These are phyloP conservation scores for Mortierella sp. DNA, from an alignment of 371 early-diverging fungal species.

Conservation along the genomic window DNA sequence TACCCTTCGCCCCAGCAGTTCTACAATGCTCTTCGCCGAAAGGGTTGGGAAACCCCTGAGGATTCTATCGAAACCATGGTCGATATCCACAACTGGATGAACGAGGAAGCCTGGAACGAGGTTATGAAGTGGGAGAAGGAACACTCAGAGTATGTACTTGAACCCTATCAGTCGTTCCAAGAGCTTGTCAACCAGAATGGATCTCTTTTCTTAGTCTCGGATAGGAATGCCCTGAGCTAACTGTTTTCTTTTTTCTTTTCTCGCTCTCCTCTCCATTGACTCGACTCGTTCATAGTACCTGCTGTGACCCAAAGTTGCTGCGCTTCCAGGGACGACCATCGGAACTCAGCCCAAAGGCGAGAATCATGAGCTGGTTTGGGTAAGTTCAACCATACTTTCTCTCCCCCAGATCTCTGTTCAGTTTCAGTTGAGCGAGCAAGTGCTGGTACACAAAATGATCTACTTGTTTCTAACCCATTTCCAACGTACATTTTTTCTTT, in stretches of 20 bases:
- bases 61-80: conserved; percentile 93
- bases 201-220: conserved; percentile 7
- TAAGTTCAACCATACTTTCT: conserved; percentile 51
- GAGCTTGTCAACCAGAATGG: too few relatives aligned
- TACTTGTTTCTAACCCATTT: background rate
- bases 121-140: conserved; percentile 93
- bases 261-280: background rate
- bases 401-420: conserved; percentile 10
- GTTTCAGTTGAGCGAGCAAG: background rate
- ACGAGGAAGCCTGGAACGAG: conserved; percentile 95
- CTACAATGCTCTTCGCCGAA: conserved; percentile 94
- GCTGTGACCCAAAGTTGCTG: conserved; percentile 73
- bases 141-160: conserved; percentile 68
- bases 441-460: background rate
- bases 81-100: conserved; percentile 96
- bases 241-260: background rate
- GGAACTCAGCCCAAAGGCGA: conserved; percentile 83
- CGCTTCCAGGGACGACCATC: conserved; percentile 87
- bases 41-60: conserved; percentile 94
- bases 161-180: background rate
- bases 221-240: background rate
- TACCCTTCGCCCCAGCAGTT: conserved; percentile 98
- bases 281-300: conserved; percentile 52
- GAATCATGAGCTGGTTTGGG: conserved; percentile 68
- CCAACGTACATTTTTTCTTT: background rate